phyloP scores from a whole-genome alignment of 176 grass and related monocot genomes.

The Thinopyrum elongatum region DNA sequence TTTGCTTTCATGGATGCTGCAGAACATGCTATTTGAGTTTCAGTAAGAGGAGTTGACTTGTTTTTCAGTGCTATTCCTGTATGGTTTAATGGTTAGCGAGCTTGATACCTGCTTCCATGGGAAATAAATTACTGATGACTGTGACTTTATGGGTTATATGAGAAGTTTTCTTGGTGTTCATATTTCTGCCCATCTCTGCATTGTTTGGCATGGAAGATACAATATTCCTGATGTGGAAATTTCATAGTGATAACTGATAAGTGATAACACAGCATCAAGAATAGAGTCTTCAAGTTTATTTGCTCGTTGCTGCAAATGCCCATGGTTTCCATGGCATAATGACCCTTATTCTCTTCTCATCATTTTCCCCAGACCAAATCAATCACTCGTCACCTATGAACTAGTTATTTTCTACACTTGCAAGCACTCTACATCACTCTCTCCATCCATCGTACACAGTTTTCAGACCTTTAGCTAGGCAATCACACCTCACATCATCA shows the following conservation, averaged over 20 bases:
- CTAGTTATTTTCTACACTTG: slow-evolving; percentile 5
- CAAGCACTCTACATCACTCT: background rate
- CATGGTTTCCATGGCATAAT: slow-evolving; percentile 54
- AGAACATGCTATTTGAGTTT: background rate
- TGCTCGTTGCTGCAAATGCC: background rate
- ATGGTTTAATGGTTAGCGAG: background rate
- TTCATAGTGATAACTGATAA: background rate
- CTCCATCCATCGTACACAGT: slow-evolving; percentile 17
- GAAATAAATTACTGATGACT: slow-evolving; percentile 6
- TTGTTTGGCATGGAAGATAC: background rate
- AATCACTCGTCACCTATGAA: slow-evolving; percentile 27
- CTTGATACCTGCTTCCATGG: background rate
- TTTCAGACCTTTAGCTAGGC: slow-evolving; percentile 1
- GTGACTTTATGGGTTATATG: background rate
- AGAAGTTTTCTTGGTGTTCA: background rate
- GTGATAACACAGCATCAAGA: background rate
- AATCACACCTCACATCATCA: slow-evolving; percentile 24
- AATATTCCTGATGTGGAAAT: background rate
- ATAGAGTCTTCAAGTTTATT: slow-evolving; percentile 33
- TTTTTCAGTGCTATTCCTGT: background rate
- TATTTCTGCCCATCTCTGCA: background rate
- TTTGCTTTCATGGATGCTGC: background rate
- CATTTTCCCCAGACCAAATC: slow-evolving; percentile 29
- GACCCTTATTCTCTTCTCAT: slow-evolving; percentile 36
- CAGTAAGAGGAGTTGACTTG: background rate